Percentiles rank a stretch among this genome's conserved stretches.
Evolutionary conservation across 129 eudicot species (phyloP).

Genomic region (Chrysanthemum seticuspe): DNA sequence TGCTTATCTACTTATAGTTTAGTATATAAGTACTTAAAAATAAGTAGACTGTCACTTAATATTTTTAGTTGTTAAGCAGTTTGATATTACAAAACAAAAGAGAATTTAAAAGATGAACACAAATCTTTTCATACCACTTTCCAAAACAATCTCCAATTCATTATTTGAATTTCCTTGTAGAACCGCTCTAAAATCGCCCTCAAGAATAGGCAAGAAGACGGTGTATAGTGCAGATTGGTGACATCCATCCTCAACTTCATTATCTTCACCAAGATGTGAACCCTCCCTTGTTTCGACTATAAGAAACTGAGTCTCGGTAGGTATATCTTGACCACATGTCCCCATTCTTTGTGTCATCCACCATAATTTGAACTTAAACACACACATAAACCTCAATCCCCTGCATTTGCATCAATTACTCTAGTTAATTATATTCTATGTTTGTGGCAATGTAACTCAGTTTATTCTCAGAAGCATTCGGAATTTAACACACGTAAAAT

Average conservation of each 20-base stretch:
- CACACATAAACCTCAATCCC: constrained; percentile 79
- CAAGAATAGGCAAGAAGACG: constrained; percentile 86
- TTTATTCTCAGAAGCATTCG: not conserved
- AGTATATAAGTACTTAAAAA: too few relatives aligned
- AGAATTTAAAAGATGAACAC: not conserved
- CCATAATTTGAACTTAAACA: constrained; percentile 83
- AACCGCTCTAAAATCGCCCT: constrained; percentile 92
- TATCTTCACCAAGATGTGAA: constrained; percentile 41
- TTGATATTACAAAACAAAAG: not conserved
- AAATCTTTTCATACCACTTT: constrained; percentile 57
- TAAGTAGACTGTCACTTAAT: too few relatives aligned
- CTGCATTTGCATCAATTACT: constrained; percentile 37
- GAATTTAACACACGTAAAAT: not conserved
- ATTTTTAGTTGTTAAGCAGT: too few relatives aligned
- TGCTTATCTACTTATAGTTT: too few relatives aligned
- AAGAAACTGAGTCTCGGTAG: constrained; percentile 80
- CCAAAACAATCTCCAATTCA: constrained; percentile 81
- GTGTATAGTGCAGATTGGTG: constrained; percentile 50
- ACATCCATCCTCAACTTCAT: constrained; percentile 22
- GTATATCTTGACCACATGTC: constrained; percentile 64
- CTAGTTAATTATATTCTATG: too few relatives aligned
- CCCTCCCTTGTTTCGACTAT: constrained; percentile 56
- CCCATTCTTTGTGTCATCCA: constrained; percentile 98
- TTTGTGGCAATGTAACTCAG: not conserved
- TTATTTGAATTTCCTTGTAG: constrained; percentile 73